A percentile compares a stretch with the other conserved stretches of the same genome.
Conservation (phyloP, 306 rosid genomes). For the Cercis canadensis region DNA sequence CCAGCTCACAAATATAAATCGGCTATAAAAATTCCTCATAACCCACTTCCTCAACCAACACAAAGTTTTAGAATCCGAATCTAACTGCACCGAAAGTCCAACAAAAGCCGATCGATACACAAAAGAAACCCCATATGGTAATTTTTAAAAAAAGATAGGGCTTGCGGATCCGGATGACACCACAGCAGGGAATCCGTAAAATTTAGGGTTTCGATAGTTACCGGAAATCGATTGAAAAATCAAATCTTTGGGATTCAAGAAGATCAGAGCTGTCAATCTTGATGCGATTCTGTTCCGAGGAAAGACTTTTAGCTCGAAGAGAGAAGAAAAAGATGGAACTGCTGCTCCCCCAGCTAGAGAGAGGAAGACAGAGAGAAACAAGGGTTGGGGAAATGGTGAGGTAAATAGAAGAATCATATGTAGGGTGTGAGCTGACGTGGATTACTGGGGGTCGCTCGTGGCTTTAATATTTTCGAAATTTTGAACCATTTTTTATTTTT, state of each 20-base stretch:
- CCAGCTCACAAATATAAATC: constrained; percentile 5
- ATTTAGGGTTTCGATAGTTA: constrained; percentile 41
- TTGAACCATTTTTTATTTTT: background rate
- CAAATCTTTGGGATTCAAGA: constrained; percentile 16
- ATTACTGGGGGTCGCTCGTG: constrained; percentile 29
- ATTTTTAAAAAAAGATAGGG: constrained; percentile 1
- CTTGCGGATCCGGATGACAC: constrained; percentile 24
- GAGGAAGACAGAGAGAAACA: constrained; percentile 20
- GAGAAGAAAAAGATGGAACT: constrained; percentile 24
- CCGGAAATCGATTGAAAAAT: constrained; percentile 33
- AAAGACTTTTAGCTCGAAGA: constrained; percentile 20
- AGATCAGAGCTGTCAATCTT: background rate
- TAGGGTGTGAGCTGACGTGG: constrained; percentile 50
- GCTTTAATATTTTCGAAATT: background rate
- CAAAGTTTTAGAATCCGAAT: background rate
- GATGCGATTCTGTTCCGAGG: constrained; percentile 31
- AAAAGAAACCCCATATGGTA: background rate
- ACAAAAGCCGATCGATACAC: constrained; percentile 26
- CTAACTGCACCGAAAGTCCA: background rate
- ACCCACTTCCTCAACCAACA: background rate
- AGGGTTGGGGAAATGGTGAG: background rate
- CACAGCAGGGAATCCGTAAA: constrained; percentile 20
- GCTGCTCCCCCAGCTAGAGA: constrained; percentile 38
- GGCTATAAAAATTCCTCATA: background rate
- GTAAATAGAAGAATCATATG: constrained; percentile 2